Evolutionary conservation across 257 asterid species (phyloP).

Genomic region (Penstemon barbatus): DNA sequence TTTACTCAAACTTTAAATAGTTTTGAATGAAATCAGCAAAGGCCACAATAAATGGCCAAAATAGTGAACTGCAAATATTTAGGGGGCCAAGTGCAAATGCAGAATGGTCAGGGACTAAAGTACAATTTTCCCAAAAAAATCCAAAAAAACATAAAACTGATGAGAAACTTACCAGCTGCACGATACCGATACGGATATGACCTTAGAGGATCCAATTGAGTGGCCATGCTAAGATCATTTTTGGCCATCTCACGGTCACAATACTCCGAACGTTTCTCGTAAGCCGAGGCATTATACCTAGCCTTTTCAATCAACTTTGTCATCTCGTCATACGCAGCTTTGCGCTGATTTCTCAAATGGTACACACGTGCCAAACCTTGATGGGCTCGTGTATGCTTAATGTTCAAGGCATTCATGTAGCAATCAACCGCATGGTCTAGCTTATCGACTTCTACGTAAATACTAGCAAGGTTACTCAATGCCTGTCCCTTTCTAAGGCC

Average conservation of each 20-base stretch:
- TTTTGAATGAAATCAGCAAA: too few relatives aligned
- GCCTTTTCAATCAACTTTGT: conserved; percentile 92
- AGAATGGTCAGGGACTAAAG: not conserved
- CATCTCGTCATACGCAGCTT: conserved; percentile 95
- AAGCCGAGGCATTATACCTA: conserved; percentile 83
- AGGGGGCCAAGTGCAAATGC: not conserved
- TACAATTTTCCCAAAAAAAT: not conserved
- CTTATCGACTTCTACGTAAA: conserved; percentile 78
- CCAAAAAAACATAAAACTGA: not conserved
- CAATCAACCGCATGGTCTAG: conserved; percentile 80
- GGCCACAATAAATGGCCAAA: not conserved
- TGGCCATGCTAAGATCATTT: conserved; percentile 80
- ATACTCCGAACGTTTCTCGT: conserved; percentile 88
- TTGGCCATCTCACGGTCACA: conserved; percentile 94
- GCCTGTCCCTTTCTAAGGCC: conserved; percentile 99
- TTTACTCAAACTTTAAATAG: too few relatives aligned
- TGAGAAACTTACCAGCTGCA: conserved; percentile 74
- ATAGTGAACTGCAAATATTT: not conserved
- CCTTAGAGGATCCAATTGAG: conserved; percentile 82
- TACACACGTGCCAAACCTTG: conserved; percentile 96
- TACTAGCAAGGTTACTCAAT: conserved; percentile 84
- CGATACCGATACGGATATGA: conserved; percentile 90
- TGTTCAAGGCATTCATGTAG: conserved; percentile 85
- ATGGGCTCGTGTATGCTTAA: conserved; percentile 92
- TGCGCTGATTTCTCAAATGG: conserved; percentile 78